These are phyloP conservation scores for Coix lacrymajobi DNA, from an alignment of 176 grass and related monocot species.

Conservation along the genomic window DNA sequence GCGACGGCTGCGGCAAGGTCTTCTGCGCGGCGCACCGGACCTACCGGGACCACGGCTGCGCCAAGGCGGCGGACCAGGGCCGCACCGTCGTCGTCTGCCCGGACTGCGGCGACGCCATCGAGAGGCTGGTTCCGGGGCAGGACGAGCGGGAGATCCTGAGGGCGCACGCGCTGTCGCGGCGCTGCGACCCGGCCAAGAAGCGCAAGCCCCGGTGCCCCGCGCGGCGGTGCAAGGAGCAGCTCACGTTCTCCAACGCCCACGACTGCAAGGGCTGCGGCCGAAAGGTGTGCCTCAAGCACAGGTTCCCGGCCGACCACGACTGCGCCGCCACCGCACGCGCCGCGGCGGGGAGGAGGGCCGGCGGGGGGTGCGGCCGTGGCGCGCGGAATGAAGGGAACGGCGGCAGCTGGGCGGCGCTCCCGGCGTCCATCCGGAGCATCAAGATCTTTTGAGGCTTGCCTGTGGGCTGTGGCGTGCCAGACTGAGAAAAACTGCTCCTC, in stretches of 20 bases:
- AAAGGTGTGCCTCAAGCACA: slow-evolving; percentile 68
- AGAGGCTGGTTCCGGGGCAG: slow-evolving; percentile 35
- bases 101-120: slow-evolving; percentile 66
- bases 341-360: slow-evolving; percentile 18
- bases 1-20: slow-evolving; percentile 53
- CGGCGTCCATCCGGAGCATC: neutral
- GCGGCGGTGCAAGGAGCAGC: slow-evolving; percentile 56
- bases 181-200: slow-evolving; percentile 69
- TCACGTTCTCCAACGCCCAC: slow-evolving; percentile 68
- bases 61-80: slow-evolving; percentile 46
- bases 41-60: slow-evolving; percentile 48
- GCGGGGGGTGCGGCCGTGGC: slow-evolving; percentile 21
- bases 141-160: slow-evolving; percentile 12
- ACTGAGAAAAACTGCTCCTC: no score
- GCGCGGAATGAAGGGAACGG: slow-evolving; percentile 3
- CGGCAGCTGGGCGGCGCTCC: neutral
- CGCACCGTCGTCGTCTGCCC: slow-evolving; percentile 72
- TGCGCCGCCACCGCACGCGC: slow-evolving; percentile 1
- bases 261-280: slow-evolving; percentile 41
- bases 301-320: slow-evolving; percentile 55
- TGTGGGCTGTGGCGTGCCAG: neutral
- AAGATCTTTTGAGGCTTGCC: slow-evolving; percentile 26
- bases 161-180: slow-evolving; percentile 38
- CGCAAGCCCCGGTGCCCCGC: slow-evolving; percentile 58
- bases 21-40: slow-evolving; percentile 74